Base-by-base conservation (phyloP, 176 grass and related monocot species). In the Carex parvula region DNA sequence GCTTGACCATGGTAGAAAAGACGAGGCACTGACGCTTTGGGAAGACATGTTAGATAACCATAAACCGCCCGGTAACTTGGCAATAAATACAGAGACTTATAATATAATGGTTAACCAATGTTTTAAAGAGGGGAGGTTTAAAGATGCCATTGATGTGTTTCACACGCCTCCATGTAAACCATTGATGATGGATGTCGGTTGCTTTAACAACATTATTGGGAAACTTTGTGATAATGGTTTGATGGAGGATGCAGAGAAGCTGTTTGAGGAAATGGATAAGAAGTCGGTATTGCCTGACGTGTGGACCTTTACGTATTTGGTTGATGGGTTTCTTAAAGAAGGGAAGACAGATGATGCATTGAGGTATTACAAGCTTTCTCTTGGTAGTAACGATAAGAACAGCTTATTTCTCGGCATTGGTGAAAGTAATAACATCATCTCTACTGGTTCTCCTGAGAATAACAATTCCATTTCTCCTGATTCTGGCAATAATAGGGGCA, bases 101-200 rank as follows among this genome's bases (percentile, higher is more conserved):
- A 89, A 92, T 24, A 83, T 92, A 11, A 89, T 92, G 90, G 87
- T 92, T 58, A 92, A 92, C 52, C 90, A 89, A 39, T 92, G 90
- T 79, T 87, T 92, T 70, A 89, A 82, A 37, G 90, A 92, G 74
- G 90, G 84, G 26, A 92, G 86, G 84, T 89, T 92, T 67, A 62
- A 84, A 21, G 84, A 92, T 44, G 87, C 90, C 4, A 87, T 92
- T 50, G 81, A 89, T 77, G 84, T 84, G 3, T 92, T 92, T 58
- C 90, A 87, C 44, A 82, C 84, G 0, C 78, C 85, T 78, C 85
- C 85, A 15, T 86, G 60, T 41, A 92, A 92, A 75, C 82, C 87
- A 1, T 83, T 86, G 14, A 85, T 84, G 81, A 92, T 89, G 84
- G 90, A 89, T 15, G 90, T 92, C 6, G 87, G 90, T 44, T 89